These are phyloP conservation scores for Pelargonium fulgidum DNA, from an alignment of 441 rosid species.

Conservation along the genomic window DNA sequence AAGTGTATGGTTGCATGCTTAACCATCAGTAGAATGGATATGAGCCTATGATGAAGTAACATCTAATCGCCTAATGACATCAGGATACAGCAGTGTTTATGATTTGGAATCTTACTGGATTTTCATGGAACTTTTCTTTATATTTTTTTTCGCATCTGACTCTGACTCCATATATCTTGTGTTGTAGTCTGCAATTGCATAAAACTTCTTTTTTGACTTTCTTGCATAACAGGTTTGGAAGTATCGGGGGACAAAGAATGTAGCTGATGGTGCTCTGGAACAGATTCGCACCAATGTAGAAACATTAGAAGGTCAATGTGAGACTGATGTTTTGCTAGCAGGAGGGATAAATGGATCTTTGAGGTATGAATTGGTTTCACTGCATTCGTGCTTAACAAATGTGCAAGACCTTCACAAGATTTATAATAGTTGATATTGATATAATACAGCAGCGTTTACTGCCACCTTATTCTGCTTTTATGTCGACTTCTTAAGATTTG, in stretches of 20 bases:
- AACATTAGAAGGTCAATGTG: constrained; percentile 48
- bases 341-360: constrained; percentile 51
- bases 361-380: constrained; percentile 40
- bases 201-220: background rate
- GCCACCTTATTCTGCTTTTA: background rate
- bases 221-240: constrained; percentile 40
- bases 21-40: background rate
- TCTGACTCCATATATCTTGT: background rate
- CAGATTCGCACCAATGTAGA: constrained; percentile 31
- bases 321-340: constrained; percentile 38
- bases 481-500: background rate
- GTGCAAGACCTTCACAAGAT: background rate
- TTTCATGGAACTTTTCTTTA: background rate
- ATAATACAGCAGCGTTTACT: background rate
- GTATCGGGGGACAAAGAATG: constrained; percentile 28
- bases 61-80: background rate
- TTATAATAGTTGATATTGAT: constrained; percentile 5
- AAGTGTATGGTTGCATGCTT: background rate
- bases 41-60: background rate
- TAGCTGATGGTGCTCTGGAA: constrained; percentile 52
- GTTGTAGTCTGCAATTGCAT: background rate
- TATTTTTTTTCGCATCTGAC: background rate
- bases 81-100: background rate
- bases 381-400: constrained; percentile 10
- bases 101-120: constrained; percentile 2